A percentile compares a stretch with the other conserved stretches of the same genome.
Conservation (phyloP, 345 rosid genomes). For the Bruguiera gymnorhiza region DNA sequence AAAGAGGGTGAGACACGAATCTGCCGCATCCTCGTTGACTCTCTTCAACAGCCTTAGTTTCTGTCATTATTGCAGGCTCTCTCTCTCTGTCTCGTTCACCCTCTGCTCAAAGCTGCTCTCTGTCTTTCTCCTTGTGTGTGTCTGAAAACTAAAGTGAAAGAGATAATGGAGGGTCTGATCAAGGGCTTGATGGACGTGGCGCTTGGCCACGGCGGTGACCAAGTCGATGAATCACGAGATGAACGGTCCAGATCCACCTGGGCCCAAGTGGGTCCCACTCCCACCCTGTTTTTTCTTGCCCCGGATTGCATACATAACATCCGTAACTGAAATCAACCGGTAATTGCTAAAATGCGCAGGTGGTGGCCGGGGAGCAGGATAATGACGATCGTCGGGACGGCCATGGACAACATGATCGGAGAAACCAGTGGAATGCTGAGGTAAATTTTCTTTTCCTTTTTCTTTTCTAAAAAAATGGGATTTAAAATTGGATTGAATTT, state of each 20-base stretch:
- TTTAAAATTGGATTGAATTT: no score
- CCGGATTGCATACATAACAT: not conserved
- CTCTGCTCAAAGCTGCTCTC: not conserved
- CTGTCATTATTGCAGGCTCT: not conserved
- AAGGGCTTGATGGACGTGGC: constrained; percentile 61
- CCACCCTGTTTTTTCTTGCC: not conserved
- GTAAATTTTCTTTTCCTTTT: not conserved
- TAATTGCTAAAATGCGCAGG: constrained; percentile 39
- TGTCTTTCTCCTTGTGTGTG: not conserved
- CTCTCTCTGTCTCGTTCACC: not conserved
- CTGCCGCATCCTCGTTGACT: not conserved
- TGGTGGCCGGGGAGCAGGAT: constrained; percentile 64
- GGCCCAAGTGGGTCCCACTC: constrained; percentile 50
- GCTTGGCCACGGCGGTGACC: constrained; percentile 33
- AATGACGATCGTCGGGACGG: constrained; percentile 10
- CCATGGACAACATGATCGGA: constrained; percentile 12
- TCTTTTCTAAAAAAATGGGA: not conserved
- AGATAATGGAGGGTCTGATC: constrained; percentile 70
- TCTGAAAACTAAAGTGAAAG: not conserved
- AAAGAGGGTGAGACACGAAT: fast-evolving
- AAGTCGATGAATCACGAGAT: constrained; percentile 33
- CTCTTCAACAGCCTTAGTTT: not conserved
- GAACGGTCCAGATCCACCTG: constrained; percentile 71
- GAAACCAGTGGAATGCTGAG: constrained; percentile 1
- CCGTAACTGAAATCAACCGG: not conserved